phyloP scores from a whole-genome alignment of 208 protist genomes.

The Acanthamoeba triangularis region DNA sequence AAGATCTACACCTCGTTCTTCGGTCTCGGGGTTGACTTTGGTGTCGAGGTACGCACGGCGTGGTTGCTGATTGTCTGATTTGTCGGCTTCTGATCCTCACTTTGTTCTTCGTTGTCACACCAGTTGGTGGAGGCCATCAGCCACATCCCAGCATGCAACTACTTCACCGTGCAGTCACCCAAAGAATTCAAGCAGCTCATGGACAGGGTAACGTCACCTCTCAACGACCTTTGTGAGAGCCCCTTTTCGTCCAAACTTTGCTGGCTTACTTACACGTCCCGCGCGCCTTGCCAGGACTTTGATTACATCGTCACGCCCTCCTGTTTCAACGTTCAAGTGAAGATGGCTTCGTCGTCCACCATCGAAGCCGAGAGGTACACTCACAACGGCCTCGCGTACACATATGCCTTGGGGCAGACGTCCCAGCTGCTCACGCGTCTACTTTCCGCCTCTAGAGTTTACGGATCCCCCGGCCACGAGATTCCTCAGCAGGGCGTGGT shows the following conservation, averaged over 20 bases:
- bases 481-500: not conserved
- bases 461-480: slow-evolving; percentile 3
- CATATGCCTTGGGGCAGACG: too few relatives aligned
- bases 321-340: not conserved
- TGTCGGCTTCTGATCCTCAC: too few relatives aligned
- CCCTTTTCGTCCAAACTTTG: too few relatives aligned
- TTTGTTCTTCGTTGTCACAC: too few relatives aligned
- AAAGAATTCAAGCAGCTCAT: slow-evolving; percentile 19
- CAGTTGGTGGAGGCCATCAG: slow-evolving; percentile 5
- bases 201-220: not conserved
- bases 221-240: not conserved
- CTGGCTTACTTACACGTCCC: not conserved
- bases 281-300: not conserved
- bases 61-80: not conserved
- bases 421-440: too few relatives aligned
- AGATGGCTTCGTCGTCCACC: not conserved
- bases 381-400: too few relatives aligned
- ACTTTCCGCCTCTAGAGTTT: not conserved
- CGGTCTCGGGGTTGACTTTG: not conserved
- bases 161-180: slow-evolving; percentile 2
- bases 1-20: slow-evolving; percentile 17
- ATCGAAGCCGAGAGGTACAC: not conserved
- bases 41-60: not conserved
- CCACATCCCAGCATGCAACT: not conserved
- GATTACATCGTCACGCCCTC: not conserved